Base-by-base conservation (phyloP, 2,329 filamentous ascomycete genomes). In the Rhexocercosporidium sp. region DNA sequence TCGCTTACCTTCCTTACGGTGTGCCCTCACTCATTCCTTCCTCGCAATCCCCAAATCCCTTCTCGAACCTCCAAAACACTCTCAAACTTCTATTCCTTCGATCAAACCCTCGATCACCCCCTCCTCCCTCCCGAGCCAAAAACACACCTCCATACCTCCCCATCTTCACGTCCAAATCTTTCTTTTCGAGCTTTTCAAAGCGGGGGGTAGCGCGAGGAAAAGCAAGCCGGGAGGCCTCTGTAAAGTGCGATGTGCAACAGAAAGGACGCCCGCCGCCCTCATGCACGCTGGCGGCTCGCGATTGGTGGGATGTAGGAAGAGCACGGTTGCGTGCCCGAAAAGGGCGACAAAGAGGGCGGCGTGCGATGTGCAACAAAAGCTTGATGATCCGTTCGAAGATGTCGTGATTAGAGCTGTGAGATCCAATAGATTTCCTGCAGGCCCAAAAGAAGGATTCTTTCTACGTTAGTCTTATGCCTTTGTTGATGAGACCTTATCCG, bases 311-410 rank as follows among this genome's bases (percentile, higher is more conserved):
- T 20, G 25, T 18, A 5, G 3, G 6, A 5, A 47, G 18, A 46
- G 14, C 16, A 16, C 18, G 39, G 25, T 27, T 5, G 37, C 22
- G 11, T 46, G 34, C 16, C 22, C 39, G n/a, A 44, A 44, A 29
- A 59, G 56, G 56, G 56, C 56, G 57, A 46, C 39, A 49, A 29
- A 49, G 57, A 60, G 57, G 57, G 57, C 57, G 57, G 12, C 34
- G n/a, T 57, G 34, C 54, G 31, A 57, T 11, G 1, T 56, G 54
- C 54, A 57, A 57, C 54, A 39, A 57, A 57, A 41, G n/a, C 20
- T 25, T 57, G 18, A 8, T 11, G 11, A 27, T 27, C 3, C 9
- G 8, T 16, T 41, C 12, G n/a, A 25, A 25, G 54, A 5, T 20
- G n/a, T 41, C 20, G 12, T 39, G 54, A 57, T 8, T 25, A 8